phyloP scores from a whole-genome alignment of 106 monocot genomes.

The Acanthochlamys bracteata region DNA sequence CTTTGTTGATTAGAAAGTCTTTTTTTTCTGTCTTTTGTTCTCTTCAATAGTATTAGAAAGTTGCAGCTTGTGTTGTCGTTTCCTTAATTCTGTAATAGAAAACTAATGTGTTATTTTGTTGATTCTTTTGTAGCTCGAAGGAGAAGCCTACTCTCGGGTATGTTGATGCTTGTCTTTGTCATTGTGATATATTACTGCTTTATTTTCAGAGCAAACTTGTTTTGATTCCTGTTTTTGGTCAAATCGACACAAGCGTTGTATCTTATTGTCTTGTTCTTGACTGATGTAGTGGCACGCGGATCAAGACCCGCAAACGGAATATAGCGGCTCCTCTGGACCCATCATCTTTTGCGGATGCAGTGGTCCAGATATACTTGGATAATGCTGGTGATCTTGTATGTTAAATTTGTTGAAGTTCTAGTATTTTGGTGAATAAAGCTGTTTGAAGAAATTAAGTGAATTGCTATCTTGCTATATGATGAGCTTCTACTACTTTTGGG shows the following conservation, averaged over 20 bases:
- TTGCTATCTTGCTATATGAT: too few relatives aligned
- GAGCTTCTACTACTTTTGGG: too few relatives aligned
- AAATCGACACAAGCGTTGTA: not conserved
- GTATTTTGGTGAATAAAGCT: too few relatives aligned
- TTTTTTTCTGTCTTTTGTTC: not conserved
- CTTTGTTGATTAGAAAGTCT: not conserved
- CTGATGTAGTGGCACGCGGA: constrained; percentile 90
- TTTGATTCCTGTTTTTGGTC: not conserved
- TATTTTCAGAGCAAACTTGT: not conserved
- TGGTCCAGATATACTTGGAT: constrained; percentile 97
- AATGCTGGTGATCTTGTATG: constrained; percentile 97
- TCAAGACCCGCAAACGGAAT: constrained; percentile 99
- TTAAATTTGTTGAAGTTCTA: too few relatives aligned
- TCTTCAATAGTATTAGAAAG: not conserved
- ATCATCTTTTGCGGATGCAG: constrained; percentile 95
- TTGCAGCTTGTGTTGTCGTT: not conserved
- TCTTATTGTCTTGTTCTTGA: not conserved
- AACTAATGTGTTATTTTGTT: constrained; percentile 6
- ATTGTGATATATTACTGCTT: too few relatives aligned
- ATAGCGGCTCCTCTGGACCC: constrained; percentile 98
- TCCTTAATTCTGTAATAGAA: not conserved
- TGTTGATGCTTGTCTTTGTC: constrained; percentile 2
- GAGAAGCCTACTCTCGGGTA: constrained; percentile 99
- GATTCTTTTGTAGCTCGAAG: constrained; percentile 76
- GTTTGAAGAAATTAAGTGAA: too few relatives aligned